Evolutionary conservation across 306 rosid species (phyloP), one percentile per base, ranked within the genome.

Genomic region (Sesbania bispinosa): DNA sequence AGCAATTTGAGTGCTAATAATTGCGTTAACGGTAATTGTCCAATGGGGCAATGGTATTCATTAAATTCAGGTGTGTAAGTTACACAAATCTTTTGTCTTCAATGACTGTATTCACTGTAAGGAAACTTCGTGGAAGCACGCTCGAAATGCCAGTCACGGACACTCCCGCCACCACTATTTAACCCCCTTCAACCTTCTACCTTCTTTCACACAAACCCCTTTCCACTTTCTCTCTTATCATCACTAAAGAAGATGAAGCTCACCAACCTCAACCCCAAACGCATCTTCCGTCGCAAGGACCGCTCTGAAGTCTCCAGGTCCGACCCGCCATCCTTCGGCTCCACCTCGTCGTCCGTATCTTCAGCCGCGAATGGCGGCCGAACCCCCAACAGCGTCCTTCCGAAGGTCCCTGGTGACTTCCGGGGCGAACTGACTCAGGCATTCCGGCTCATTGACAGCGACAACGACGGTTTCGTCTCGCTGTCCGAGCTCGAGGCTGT

Each of bases 341-440:
- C 88, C 29, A 18, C 75, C 0, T 39, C 76, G 15, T 60, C 84
- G 0, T 76, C 45, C 45, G 5, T 7, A 6, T 35, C 39, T 7
- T 5, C 39, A 6, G 3, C 39, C 13, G 27, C 46, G 4, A 10
- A 46, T 1, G 73, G 26, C 1, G 87, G 81, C 0, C 14, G 75
- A 9, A 48, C 27, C 3, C 96, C 96, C 0, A 85, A 79, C 15
- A 85, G 87, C 73, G 91, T 85, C 33, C 46, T 87, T 10, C 89
- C 87, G 3, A 69, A 24, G 0, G n/a, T 10, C 0, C 81, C 88
- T n/a, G 63, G 65, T 2, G 88, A 83, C 57, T 83, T 24, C 23
- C 71, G 57, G 1, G 5, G 5, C 10, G 88, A 81, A n/a, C 57
- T 71, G 10, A 67, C 48, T 0, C 79, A 79, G 11, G 86, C 91